Evolutionary conservation across 805 yeast genomes (phyloP), one percentile per base, ranked within the genome.

Genomic region (Candida corydali): DNA sequence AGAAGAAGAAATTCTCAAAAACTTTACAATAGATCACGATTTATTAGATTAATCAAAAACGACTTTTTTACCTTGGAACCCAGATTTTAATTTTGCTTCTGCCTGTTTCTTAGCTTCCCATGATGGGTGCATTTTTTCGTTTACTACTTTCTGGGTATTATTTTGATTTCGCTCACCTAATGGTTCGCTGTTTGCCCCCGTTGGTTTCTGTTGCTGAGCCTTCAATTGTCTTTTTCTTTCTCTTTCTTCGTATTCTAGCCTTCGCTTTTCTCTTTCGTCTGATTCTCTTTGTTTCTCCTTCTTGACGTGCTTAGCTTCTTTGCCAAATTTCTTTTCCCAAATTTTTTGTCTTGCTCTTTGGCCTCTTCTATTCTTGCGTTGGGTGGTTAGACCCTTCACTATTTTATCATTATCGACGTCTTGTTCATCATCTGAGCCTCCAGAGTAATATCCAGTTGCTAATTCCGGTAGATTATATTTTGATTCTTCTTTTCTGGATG

Each of bases 321-420:
- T 58, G 18, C 98, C 98, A 55, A 70, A 93, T 58, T 93, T 91
- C 62, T 75, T 67, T 55, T 88, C 98, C 98, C 98, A 93, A 36
- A 93, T 87, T 69, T 85, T 83, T 58, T 91, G 93, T 64, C 98
- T 80, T 1, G 97, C 98, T 42, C 98, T 73, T 65, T 93, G 98
- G 17, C 98, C 98, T 59, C 97, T 78, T 63, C 98, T 74, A 59
- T 93, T 93, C 50, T 88, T 87, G 44, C 91, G 75, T 14, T 69
- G 71, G 19, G 74, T 53, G 1, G 80, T 78, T 3, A 70, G 63
- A 32, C 65, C 69, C 39, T 78, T 73, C 5, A 78, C 78, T 8
- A 72, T 65, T 32, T 65, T 55, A 49, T 75, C 80, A 34, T 59
- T 51, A 41, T 62, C 69, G n/a, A 55, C 46, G 12, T 50, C 69